Percentiles rank a stretch among this genome's conserved stretches.
These are phyloP conservation scores for Coemansia sp. DNA, from an alignment of 192 early-diverging fungal species.

Conservation along the genomic window DNA sequence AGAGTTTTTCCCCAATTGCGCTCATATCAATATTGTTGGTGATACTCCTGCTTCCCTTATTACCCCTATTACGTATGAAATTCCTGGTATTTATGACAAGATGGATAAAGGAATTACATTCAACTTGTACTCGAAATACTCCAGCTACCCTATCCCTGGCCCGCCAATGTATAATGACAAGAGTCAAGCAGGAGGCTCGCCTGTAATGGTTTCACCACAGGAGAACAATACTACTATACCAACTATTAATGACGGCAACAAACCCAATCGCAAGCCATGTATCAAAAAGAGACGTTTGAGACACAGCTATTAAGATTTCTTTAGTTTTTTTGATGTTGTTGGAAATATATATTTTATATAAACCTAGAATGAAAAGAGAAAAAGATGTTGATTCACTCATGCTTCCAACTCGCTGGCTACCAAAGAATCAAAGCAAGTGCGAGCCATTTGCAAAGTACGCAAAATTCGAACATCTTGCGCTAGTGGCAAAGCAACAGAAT, in stretches of 20 bases:
- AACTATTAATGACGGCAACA: neutral
- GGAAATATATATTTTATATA: neutral
- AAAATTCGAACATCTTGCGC: slow-evolving; percentile 47
- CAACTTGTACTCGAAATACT: neutral
- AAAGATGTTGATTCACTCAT: neutral
- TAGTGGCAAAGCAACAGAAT: slow-evolving; percentile 29
- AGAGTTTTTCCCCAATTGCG: slow-evolving; percentile 35
- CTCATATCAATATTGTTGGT: slow-evolving; percentile 14
- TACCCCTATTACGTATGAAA: neutral
- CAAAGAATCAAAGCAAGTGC: slow-evolving; percentile 51
- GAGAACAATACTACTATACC: neutral
- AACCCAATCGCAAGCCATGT: neutral
- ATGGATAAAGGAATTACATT: slow-evolving; percentile 23
- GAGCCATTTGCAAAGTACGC: slow-evolving; percentile 46
- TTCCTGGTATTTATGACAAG: slow-evolving; percentile 26
- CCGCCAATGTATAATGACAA: slow-evolving; percentile 13
- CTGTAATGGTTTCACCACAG: neutral
- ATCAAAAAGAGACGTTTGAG: neutral
- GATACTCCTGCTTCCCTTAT: neutral
- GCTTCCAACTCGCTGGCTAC: slow-evolving; percentile 29
- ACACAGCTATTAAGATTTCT: neutral
- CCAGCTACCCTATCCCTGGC: slow-evolving; percentile 21
- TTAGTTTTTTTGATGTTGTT: neutral
- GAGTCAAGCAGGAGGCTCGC: neutral
- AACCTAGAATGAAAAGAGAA: neutral